These are phyloP conservation scores for Cyamopsis tetragonoloba DNA, from an alignment of 306 rosid species.

Conservation along the genomic window DNA sequence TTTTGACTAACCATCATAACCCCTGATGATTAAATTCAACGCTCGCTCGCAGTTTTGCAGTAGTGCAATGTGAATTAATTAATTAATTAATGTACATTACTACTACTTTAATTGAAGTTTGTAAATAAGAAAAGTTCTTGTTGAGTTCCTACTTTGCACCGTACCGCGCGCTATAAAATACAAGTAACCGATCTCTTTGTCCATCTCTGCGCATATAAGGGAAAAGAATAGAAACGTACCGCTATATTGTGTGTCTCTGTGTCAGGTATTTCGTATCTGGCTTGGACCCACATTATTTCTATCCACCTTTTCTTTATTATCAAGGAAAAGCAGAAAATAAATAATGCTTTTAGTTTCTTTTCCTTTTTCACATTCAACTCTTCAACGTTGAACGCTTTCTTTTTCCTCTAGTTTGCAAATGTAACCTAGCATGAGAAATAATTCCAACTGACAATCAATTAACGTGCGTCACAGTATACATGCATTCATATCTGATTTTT, in stretches of 20 bases:
- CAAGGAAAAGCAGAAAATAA: too few species aligned
- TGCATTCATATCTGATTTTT: neutral
- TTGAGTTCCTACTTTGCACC: neutral
- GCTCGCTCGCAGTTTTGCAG: too few species aligned
- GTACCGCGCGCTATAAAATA: too few species aligned
- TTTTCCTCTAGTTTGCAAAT: neutral
- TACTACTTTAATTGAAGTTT: too few species aligned
- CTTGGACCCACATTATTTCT: neutral
- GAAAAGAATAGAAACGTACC: neutral
- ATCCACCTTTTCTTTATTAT: neutral
- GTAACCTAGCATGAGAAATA: neutral
- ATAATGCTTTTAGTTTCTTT: neutral
- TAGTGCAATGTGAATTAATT: slow-evolving; percentile 7
- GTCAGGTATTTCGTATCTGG: neutral
- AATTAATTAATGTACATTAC: too few species aligned
- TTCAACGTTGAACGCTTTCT: neutral
- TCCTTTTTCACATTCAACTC: neutral
- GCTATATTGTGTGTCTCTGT: too few species aligned
- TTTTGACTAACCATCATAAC: slow-evolving; percentile 25
- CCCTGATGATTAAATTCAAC: neutral
- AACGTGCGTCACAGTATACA: neutral
- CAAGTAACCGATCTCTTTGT: neutral
- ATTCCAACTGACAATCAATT: neutral
- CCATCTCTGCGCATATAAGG: neutral
- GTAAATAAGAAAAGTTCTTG: neutral